Percentiles rank a stretch among this genome's conserved stretches.
Conservation (phyloP, 1,284 basidiomycete genomes). For the Apiotrichum montevideense region DNA sequence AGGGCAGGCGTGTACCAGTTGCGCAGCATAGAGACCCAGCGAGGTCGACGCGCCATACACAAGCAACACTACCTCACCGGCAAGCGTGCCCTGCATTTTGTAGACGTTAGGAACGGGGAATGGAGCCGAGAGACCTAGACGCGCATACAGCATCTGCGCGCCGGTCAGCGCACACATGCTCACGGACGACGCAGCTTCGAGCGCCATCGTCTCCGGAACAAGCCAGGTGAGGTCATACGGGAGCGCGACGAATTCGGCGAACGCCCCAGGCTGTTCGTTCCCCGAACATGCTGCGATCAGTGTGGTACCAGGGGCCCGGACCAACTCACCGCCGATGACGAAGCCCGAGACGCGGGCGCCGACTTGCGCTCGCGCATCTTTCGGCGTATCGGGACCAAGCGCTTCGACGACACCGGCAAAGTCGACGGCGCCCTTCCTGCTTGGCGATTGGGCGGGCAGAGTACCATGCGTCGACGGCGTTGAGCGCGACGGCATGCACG, state of each 20-base stretch:
- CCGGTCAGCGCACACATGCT: slow-evolving; percentile 15
- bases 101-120: background rate
- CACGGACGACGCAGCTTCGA: slow-evolving; percentile 1
- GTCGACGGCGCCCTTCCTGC: slow-evolving; percentile 6
- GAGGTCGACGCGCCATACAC: slow-evolving; percentile 10
- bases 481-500: slow-evolving; percentile 12
- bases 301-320: no score
- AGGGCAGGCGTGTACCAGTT: slow-evolving; percentile 4
- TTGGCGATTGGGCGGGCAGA: slow-evolving; percentile 1
- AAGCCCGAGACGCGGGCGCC: slow-evolving; percentile 10
- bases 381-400: background rate
- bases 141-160: slow-evolving; percentile 10
- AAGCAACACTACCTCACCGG: background rate
- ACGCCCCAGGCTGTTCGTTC: slow-evolving; percentile 10
- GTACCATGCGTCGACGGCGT: slow-evolving; percentile 12
- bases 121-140: slow-evolving; percentile 3
- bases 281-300: slow-evolving; percentile 3
- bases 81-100: no score
- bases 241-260: slow-evolving; percentile 2
- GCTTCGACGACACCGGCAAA: slow-evolving; percentile 9
- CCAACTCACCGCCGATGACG: slow-evolving; percentile 2
- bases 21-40: slow-evolving; percentile 11
- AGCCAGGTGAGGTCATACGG: slow-evolving; percentile 6
- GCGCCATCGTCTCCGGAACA: background rate
- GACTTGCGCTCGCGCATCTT: no score